Evolutionary conservation across 176 grass and related monocot genomes (phyloP).

Genomic region (Zizania latifolia): DNA sequence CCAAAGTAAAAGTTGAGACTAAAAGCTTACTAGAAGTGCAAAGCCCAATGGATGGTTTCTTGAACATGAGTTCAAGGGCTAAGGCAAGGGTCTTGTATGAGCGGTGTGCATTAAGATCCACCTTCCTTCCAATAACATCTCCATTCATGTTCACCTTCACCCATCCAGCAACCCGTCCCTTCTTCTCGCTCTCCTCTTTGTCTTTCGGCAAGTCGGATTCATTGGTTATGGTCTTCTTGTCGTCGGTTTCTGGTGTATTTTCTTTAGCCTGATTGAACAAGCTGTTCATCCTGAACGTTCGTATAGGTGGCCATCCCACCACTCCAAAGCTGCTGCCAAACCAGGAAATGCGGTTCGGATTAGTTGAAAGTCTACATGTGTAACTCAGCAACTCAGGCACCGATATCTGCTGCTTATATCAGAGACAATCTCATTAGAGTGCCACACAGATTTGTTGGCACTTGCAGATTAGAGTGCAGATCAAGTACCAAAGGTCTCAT

Average conservation of each 20-base stretch:
- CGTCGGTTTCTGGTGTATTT: conserved; percentile 2
- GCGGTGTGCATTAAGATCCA: conserved; percentile 53
- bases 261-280: conserved; percentile 67
- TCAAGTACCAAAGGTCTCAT: neutral
- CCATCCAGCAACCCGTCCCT: conserved; percentile 24
- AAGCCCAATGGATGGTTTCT: conserved; percentile 31
- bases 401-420: neutral
- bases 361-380: neutral
- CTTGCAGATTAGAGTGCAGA: conserved; percentile 18
- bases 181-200: conserved; percentile 42
- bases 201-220: conserved; percentile 23
- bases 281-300: conserved; percentile 76
- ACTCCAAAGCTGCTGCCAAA: conserved; percentile 48
- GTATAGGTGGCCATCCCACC: conserved; percentile 86
- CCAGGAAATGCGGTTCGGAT: neutral
- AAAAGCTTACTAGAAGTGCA: conserved; percentile 36
- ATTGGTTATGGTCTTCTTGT: conserved; percentile 14
- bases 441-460: neutral
- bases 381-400: neutral
- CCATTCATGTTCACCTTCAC: conserved; percentile 90
- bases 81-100: conserved; percentile 63
- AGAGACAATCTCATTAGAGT: neutral
- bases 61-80: conserved; percentile 82
- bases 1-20: neutral
- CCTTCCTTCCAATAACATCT: conserved; percentile 81